Evolutionary conservation across 2,329 filamentous ascomycete genomes (phyloP).

Genomic region (Aphanoascus verrucosus): DNA sequence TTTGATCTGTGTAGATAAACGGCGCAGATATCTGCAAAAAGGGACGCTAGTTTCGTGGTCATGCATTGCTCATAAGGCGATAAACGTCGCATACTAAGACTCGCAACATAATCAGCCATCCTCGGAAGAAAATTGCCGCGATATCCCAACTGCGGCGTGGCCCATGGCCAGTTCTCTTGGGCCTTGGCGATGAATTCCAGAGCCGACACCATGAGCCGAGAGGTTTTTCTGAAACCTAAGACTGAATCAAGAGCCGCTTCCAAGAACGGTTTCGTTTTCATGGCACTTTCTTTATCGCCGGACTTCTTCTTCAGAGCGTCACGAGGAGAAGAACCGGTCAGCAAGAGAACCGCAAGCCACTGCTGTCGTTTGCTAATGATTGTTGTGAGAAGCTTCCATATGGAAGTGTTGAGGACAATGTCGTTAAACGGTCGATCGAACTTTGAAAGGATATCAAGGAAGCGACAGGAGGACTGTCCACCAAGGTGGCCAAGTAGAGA

Average conservation of each 20-base stretch:
- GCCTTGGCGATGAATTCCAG: conserved; percentile 79
- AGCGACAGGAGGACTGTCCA: conserved; percentile 68
- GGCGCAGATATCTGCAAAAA: conserved; percentile 76
- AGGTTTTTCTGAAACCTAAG: conserved; percentile 51
- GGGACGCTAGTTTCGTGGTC: conserved; percentile 63
- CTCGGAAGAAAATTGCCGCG: conserved; percentile 63
- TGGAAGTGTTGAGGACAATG: conserved; percentile 48
- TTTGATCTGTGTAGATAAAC: conserved; percentile 83
- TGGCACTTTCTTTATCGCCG: conserved; percentile 35
- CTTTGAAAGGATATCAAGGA: conserved; percentile 65
- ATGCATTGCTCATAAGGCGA: conserved; percentile 39
- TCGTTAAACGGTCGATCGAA: conserved; percentile 66
- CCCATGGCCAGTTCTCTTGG: conserved; percentile 94
- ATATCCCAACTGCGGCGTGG: conserved; percentile 65
- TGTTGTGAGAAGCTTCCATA: conserved; percentile 78
- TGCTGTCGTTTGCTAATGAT: conserved; percentile 85
- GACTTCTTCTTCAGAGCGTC: conserved; percentile 53
- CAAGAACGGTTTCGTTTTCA: conserved; percentile 56
- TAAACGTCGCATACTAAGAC: conserved; percentile 46
- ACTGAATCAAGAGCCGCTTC: conserved; percentile 62
- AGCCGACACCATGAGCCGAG: conserved; percentile 60
- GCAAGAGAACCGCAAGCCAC: conserved; percentile 87
- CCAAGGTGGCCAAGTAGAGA: conserved; percentile 87
- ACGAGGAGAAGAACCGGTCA: conserved; percentile 76
- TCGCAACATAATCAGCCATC: conserved; percentile 59